Base-by-base conservation (phyloP, 176 grass and related monocot species). In the Oryza coarctata region DNA sequence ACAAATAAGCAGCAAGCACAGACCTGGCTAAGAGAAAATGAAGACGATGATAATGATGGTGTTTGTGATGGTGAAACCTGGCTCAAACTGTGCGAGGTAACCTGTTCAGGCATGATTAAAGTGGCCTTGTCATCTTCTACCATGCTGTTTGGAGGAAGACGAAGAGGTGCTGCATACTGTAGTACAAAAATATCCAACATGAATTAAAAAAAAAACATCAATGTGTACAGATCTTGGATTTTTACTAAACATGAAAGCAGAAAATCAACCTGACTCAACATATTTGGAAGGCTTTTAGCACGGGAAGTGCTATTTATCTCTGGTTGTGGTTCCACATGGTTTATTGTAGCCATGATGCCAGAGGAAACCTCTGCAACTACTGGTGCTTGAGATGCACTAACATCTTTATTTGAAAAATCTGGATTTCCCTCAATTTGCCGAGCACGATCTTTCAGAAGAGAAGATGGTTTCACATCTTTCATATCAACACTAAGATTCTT, bases 371-470 rank as follows among this genome's bases (percentile, higher is more conserved):
- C 88, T 45, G 83, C 71, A 63, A 85, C 75, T 35, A 90, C 52
- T 39, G 90, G 79, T 63, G 88, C 80, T 84, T 91, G 92, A 74
- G 90, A 85, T 77, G 86, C 77, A 82, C 61, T 75, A 63, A 88
- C 86, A 87, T 98, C 95, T 86, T 98, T 98, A 77, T 91, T 98
- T 71, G 95, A 94, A 91, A 98, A 98, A 88, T 98, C 95, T 25
- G 95, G 95, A 86, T 98, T 98, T 61, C 92, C 92, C 49, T 93
- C 92, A 68, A 91, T 50, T 83, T 98, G 86, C 33, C 92, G 95
- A 77, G 64, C 45, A 76, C 88, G 80, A 70, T 93, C 90, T 90
- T 93, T 94, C 47, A 98, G 87, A 82, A 98, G 92, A 36, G 84
- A 85, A 71, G 90, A 83, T 68, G 95, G 92, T 81, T 98, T 98